Evolutionary conservation across 148 eudicot species (phyloP).

Genomic region (Silene conica): DNA sequence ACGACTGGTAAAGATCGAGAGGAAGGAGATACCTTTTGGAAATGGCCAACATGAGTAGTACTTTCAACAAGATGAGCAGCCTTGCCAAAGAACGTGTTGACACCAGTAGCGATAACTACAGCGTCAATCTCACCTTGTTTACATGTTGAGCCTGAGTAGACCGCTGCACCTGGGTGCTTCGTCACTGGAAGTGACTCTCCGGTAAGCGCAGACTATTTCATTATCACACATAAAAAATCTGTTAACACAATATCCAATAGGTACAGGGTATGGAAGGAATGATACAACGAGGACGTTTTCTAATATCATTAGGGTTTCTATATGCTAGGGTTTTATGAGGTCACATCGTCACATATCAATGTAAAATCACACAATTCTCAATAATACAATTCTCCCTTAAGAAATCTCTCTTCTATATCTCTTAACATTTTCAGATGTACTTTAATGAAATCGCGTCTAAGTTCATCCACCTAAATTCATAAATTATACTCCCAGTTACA

Average conservation of each 20-base stretch:
- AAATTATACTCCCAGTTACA: too few relatives aligned
- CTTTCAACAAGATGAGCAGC: conserved; percentile 84
- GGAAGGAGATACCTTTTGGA: conserved; percentile 50
- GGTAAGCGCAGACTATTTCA: conserved; percentile 65
- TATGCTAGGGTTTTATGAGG: too few relatives aligned
- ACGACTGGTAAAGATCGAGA: neutral
- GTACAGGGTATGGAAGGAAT: neutral
- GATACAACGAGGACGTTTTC: neutral
- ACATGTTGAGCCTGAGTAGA: conserved; percentile 79
- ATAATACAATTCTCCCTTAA: too few relatives aligned
- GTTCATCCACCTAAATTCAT: too few relatives aligned
- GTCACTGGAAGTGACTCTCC: conserved; percentile 90
- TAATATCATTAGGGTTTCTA: too few relatives aligned
- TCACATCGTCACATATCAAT: too few relatives aligned
- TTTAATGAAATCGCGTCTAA: too few relatives aligned
- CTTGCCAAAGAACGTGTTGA: conserved; percentile 81
- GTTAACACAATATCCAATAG: neutral
- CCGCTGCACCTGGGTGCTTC: conserved; percentile 51
- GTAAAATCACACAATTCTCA: too few relatives aligned
- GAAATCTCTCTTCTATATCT: too few relatives aligned
- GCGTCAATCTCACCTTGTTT: conserved; percentile 88
- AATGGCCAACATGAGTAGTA: conserved; percentile 75
- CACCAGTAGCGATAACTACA: conserved; percentile 69
- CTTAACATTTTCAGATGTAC: too few relatives aligned
- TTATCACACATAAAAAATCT: neutral